A percentile compares a stretch with the other conserved stretches of the same genome.
Conservation (phyloP, 2,329 filamentous ascomycete species). For the Aspergillus persii region DNA sequence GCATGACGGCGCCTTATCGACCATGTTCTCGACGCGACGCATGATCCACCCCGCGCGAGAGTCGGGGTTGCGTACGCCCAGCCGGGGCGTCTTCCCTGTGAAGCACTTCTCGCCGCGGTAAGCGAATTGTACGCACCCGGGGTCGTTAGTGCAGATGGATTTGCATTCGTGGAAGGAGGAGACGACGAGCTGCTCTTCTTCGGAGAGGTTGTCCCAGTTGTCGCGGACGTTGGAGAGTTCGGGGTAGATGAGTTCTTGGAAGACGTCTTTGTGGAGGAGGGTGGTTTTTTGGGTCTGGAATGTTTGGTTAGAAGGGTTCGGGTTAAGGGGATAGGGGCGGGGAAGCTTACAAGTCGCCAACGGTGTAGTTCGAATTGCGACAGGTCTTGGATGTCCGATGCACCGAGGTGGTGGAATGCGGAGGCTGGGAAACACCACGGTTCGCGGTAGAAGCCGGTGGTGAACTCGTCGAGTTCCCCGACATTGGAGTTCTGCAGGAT, state of each 20-base stretch:
- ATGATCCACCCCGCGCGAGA: slow-evolving; percentile 34
- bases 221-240: slow-evolving; percentile 28
- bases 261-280: slow-evolving; percentile 38
- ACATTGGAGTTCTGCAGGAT: slow-evolving; percentile 44
- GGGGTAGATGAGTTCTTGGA: slow-evolving; percentile 37
- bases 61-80: slow-evolving; percentile 25
- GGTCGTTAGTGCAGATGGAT: slow-evolving; percentile 23
- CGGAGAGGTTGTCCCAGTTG: slow-evolving; percentile 38
- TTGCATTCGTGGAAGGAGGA: slow-evolving; percentile 33
- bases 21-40: slow-evolving; percentile 28
- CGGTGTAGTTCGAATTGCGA: slow-evolving; percentile 50
- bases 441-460: slow-evolving; percentile 37
- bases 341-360: slow-evolving; percentile 59
- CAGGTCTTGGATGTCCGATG: slow-evolving; percentile 43
- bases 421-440: slow-evolving; percentile 53
- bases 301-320: neutral
- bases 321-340: neutral
- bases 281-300: slow-evolving; percentile 9
- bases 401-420: slow-evolving; percentile 50
- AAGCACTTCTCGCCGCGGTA: slow-evolving; percentile 31
- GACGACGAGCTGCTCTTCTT: slow-evolving; percentile 28
- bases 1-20: slow-evolving; percentile 28
- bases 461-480: slow-evolving; percentile 45
- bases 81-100: slow-evolving; percentile 29
- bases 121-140: slow-evolving; percentile 32